phyloP scores from a whole-genome alignment of 495 filamentous ascomycete genomes.

The Hyaloscypha hepaticicola region DNA sequence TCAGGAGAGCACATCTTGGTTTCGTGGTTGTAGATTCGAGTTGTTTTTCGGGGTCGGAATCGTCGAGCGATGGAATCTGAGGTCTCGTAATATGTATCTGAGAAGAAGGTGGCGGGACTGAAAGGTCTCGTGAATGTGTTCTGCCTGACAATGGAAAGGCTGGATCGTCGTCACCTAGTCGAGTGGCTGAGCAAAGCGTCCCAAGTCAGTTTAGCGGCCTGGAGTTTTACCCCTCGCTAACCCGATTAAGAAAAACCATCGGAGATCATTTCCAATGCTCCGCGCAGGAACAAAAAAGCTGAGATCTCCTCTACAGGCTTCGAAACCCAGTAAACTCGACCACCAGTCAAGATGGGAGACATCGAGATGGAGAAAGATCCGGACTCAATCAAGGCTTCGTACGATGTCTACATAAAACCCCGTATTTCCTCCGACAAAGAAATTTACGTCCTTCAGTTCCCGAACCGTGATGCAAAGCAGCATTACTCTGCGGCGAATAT shows the following conservation, averaged over 20 bases:
- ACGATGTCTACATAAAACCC: slow-evolving; percentile 60
- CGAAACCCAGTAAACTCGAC: slow-evolving; percentile 1
- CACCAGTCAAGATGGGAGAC: slow-evolving; percentile 20
- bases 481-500: slow-evolving; percentile 55
- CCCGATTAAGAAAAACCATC: background rate
- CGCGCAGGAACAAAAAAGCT: slow-evolving; percentile 16
- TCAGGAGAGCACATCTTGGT: slow-evolving; percentile 63
- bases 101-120: background rate
- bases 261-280: background rate
- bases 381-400: slow-evolving; percentile 57
- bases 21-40: background rate
- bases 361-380: slow-evolving; percentile 40
- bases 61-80: background rate
- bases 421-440: slow-evolving; percentile 34
- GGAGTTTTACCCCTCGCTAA: slow-evolving; percentile 19
- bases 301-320: background rate
- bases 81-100: background rate
- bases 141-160: background rate
- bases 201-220: slow-evolving; percentile 10
- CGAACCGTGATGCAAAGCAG: slow-evolving; percentile 48
- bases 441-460: slow-evolving; percentile 71
- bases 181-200: background rate
- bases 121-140: slow-evolving; percentile 2
- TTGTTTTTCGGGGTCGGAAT: background rate
- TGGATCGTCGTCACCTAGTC: slow-evolving; percentile 11